A percentile compares a stretch with the other conserved stretches of the same genome.
Evolutionary conservation across 768 basidiomycete genomes (phyloP).

Genomic region (Amanita fuliginea): DNA sequence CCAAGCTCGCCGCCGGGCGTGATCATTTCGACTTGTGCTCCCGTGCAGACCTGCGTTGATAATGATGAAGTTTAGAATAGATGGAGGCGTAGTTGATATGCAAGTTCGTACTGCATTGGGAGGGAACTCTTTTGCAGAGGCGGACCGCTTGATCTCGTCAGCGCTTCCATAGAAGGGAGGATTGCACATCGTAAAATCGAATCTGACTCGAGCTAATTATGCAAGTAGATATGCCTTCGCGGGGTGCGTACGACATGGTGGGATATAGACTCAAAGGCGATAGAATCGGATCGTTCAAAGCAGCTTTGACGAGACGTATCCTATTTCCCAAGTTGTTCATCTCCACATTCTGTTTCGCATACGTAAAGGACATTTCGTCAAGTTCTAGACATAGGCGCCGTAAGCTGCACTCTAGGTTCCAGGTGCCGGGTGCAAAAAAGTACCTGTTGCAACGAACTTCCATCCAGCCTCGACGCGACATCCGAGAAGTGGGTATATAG

Average conservation of each 20-base stretch:
- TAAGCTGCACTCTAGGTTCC: not conserved
- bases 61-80: not conserved
- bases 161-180: slow-evolving; percentile 85
- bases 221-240: not conserved
- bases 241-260: slow-evolving; percentile 9
- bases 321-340: slow-evolving; percentile 42
- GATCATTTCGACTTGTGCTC: slow-evolving; percentile 81
- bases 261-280: slow-evolving; percentile 20
- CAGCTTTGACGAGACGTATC: slow-evolving; percentile 35
- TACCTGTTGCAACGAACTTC: slow-evolving; percentile 64
- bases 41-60: slow-evolving; percentile 67
- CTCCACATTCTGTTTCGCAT: slow-evolving; percentile 46
- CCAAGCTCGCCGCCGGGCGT: slow-evolving; percentile 74
- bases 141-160: slow-evolving; percentile 53
- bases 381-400: slow-evolving; percentile 40
- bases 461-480: slow-evolving; percentile 43
- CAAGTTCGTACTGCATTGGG: slow-evolving; percentile 51
- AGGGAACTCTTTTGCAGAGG: slow-evolving; percentile 47
- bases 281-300: slow-evolving; percentile 32
- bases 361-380: slow-evolving; percentile 47
- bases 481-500: slow-evolving; percentile 77
- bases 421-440: no score
- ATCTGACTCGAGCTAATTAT: slow-evolving; percentile 19
- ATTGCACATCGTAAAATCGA: slow-evolving; percentile 89
- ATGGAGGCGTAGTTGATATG: not conserved